Percentiles rank a stretch among this genome's conserved stretches.
These are phyloP conservation scores for Durusdinium trenchii DNA, from an alignment of 73 alveolate genomes.

Conservation along the genomic window DNA sequence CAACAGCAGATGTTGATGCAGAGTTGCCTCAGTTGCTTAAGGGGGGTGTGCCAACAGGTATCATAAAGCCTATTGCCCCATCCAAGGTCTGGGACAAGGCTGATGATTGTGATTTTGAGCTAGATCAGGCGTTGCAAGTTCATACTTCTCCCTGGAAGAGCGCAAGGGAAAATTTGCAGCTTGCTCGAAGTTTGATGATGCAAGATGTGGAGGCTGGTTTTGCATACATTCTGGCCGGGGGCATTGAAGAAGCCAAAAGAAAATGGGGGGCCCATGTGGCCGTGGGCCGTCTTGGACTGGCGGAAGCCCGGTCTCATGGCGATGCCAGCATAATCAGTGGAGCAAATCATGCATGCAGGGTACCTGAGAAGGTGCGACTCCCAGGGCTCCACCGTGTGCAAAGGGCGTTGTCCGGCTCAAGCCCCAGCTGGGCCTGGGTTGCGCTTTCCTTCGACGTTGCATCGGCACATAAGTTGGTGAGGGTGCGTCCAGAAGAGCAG, in stretches of 20 bases:
- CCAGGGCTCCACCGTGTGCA: too few species aligned
- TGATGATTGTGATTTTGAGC: not conserved
- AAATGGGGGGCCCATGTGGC: not conserved
- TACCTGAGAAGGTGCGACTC: too few species aligned
- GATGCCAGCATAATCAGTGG: too few species aligned
- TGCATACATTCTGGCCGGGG: not conserved
- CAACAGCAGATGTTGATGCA: not conserved
- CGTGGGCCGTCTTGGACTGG: too few species aligned
- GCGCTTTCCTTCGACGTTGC: too few species aligned
- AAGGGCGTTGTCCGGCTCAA: too few species aligned
- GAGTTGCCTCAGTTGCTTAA: not conserved
- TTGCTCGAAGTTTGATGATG: not conserved
- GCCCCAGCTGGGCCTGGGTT: too few species aligned
- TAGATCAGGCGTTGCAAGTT: not conserved
- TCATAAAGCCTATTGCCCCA: not conserved
- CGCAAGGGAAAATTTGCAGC: not conserved
- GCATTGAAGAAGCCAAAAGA: not conserved
- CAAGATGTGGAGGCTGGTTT: slow-evolving; percentile 3
- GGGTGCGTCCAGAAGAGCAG: too few species aligned
- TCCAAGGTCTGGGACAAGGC: not conserved
- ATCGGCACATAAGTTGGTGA: too few species aligned
- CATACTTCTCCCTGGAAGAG: not conserved
- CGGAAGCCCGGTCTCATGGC: too few species aligned
- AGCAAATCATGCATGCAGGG: too few species aligned
- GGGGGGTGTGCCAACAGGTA: not conserved